These are phyloP conservation scores for Ustilago cynodontis DNA, from an alignment of 1,284 basidiomycete species.

Conservation along the genomic window DNA sequence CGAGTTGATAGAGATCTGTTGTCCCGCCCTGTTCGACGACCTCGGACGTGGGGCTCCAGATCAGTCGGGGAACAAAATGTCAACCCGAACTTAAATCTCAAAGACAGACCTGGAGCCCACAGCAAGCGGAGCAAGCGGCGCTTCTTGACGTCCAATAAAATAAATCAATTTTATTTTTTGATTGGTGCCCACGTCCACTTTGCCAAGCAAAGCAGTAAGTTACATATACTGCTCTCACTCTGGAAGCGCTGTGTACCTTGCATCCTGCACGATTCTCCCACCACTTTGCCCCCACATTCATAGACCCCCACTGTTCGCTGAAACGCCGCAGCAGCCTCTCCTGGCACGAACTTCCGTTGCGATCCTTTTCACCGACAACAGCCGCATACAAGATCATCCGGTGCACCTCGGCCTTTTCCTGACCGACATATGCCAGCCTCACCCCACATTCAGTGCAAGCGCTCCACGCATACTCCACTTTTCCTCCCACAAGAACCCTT, in stretches of 20 bases:
- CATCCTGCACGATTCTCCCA: neutral
- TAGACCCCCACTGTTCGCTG: too few relatives aligned
- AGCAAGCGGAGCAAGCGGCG: too few relatives aligned
- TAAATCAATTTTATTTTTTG: neutral
- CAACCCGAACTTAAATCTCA: neutral
- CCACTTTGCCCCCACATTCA: neutral
- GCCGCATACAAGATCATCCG: too few relatives aligned
- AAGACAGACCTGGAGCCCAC: neutral
- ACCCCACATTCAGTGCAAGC: neutral
- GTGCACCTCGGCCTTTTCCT: too few relatives aligned
- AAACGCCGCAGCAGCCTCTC: too few relatives aligned
- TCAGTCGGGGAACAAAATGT: neutral
- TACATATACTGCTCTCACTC: too few relatives aligned
- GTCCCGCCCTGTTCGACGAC: neutral
- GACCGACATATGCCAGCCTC: too few relatives aligned
- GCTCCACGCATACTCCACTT: too few relatives aligned
- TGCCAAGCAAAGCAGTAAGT: too few relatives aligned
- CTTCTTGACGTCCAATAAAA: neutral
- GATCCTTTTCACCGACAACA: too few relatives aligned
- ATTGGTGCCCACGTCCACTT: too few relatives aligned
- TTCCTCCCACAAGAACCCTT: neutral
- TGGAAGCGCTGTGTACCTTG: neutral
- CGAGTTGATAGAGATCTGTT: neutral
- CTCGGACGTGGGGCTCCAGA: neutral
- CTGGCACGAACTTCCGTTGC: too few relatives aligned